Conservation (phyloP, 495 filamentous ascomycete genomes). For the Rhypophila decipiens region DNA sequence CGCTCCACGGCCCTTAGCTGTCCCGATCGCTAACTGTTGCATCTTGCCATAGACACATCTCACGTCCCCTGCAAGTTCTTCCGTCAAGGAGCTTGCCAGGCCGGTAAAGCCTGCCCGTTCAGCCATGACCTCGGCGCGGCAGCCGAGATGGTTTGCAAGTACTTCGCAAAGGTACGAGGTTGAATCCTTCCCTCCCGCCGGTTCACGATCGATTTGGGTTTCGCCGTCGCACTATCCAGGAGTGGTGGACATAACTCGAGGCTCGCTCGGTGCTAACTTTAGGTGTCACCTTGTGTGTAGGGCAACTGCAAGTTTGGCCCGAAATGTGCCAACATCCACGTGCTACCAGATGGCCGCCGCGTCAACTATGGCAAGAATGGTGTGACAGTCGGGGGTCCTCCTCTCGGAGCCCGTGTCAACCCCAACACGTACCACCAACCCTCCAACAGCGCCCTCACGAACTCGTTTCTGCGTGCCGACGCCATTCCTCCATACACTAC, state of each 20-base stretch:
- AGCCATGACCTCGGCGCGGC: constrained; percentile 79
- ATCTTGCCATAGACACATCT: constrained; percentile 64
- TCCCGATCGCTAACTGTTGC: constrained; percentile 8
- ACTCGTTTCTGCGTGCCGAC: constrained; percentile 74
- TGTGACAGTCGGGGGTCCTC: constrained; percentile 40
- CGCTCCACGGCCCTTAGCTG: too few relatives aligned
- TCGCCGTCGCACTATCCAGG: constrained; percentile 1
- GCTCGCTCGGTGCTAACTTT: constrained; percentile 26
- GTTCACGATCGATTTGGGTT: not conserved
- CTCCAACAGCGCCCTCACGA: constrained; percentile 71
- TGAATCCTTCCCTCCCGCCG: constrained; percentile 2
- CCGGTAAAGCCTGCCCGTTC: constrained; percentile 92
- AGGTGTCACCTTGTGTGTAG: constrained; percentile 39
- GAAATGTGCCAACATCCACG: constrained; percentile 93
- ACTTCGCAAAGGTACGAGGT: constrained; percentile 83
- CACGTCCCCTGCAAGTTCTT: constrained; percentile 99
- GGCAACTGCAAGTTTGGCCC: constrained; percentile 98
- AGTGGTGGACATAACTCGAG: constrained; percentile 4
- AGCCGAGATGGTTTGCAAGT: constrained; percentile 87
- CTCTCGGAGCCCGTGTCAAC: constrained; percentile 65
- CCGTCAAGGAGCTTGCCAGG: constrained; percentile 91
- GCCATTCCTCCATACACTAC: constrained; percentile 32
- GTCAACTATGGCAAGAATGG: constrained; percentile 65
- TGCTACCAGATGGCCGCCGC: constrained; percentile 85
- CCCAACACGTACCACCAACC: constrained; percentile 44